Evolutionary conservation across 2,329 filamentous ascomycete genomes (phyloP), one percentile per base, ranked within the genome.

Genomic region (Drechslerella dactyloides): DNA sequence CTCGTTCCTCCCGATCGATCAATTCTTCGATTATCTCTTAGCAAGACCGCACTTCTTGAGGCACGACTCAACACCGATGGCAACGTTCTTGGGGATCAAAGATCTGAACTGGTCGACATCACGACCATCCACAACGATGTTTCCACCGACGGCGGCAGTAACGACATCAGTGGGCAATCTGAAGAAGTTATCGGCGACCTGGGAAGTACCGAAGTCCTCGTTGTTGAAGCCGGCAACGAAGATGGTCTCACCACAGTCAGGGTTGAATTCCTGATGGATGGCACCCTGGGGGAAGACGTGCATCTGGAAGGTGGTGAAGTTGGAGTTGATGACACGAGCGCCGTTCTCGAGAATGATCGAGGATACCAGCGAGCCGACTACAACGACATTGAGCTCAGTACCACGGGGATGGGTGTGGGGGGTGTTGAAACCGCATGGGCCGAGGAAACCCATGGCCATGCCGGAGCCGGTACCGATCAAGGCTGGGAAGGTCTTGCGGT

Each of bases 401-500:
- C 35, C 62, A 59, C 74, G 74, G 84, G 83, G 6, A 83, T 85
- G 80, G 85, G 85, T 78, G 86, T 83, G 66, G 83, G 84, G 75
- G 84, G 86, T 37, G 81, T 78, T 75, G 60, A 72, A 74, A 66
- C 60, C 54, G 27, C 27, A 69, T 46, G 78, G 79, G 35, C 81
- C 79, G 40, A 86, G 78, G 75, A 82, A 82, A 44, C 83, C 84
- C 6, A 86, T 78, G 1, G 83, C 83, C 80, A 84, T 84, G 65
- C 81, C 81, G 37, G 82, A 78, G 19, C 81, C 81, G 2, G 83
- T 84, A 53, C 82, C 81, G 19, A 85, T 82, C 19, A 86, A 82
- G 24, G 84, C 83, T 1, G 85, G 85, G 78, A 86, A 86, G 37
- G 81, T 83, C 78, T 83, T 83, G 76, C 84, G 81, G 79, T 85